Evolutionary conservation across 192 early-diverging fungal genomes (phyloP), one percentile per base, ranked within the genome.

Genomic region (Entomortierella parvispora): DNA sequence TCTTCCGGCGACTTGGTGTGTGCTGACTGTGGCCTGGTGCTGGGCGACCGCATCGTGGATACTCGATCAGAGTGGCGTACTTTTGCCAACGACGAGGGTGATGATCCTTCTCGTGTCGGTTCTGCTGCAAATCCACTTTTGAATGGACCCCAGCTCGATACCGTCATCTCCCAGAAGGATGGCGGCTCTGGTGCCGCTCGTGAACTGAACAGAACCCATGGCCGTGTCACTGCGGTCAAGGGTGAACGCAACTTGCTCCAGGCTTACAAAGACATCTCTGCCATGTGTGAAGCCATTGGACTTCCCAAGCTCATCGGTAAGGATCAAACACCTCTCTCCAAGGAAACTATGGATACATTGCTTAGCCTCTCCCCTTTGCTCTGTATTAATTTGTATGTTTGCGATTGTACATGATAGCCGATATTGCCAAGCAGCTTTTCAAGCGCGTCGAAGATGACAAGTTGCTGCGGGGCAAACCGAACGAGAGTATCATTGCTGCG

Each of bases 41-140:
- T 98, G 2, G 93, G 93, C 15, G 90, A 96, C 69, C 86, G 95
- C 20, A 89, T 98, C 66, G 95, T 96, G 62, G 95, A 95, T 74
- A 95, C 97, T 29, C 89, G 96, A 12, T 95, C 93, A 2, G 97
- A 99, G 78, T 99, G 97, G 97, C 91, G 97, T 52, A 99, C 96
- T 25, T 95, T 96, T 70, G 89, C 93, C 23, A 94, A 95, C 74
- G 95, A 95, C 61, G 95, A 90, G 66, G 92, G 90, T 49, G 93
- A 94, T 70, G 92, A 95, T 69, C 94, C 93, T n/a, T 94, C 92
- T 53, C 93, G 92, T 91, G 94, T 94, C 43, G 95, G 96, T 83
- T 91, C 88, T 10, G 87, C 89, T 15, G 84, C 86, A 29, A 92
- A 96, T 71, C 91, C 92, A 6, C 75, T 95, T 11, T 85, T 95